These are phyloP conservation scores for Cryptosporidium meleagridis DNA, from an alignment of 169 alveolate genomes.

Conservation along the genomic window DNA sequence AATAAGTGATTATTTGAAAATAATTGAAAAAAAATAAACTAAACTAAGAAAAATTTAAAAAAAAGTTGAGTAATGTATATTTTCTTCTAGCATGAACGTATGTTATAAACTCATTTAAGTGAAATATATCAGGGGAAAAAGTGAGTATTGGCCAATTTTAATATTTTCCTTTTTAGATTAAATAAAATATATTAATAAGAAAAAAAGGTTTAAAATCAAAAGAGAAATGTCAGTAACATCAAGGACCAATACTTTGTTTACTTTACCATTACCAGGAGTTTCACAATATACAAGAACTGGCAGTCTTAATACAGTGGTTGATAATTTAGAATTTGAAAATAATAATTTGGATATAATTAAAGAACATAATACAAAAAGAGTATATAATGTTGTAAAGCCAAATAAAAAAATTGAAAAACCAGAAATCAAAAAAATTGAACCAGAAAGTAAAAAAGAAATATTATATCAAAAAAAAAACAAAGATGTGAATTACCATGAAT, in stretches of 20 bases:
- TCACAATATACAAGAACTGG: constrained; percentile 53
- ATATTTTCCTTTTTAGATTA: neutral
- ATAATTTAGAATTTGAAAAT: constrained; percentile 12
- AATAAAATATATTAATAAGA: neutral
- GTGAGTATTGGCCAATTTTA: neutral
- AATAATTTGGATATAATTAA: neutral
- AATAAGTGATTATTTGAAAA: constrained; percentile 22
- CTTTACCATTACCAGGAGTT: constrained; percentile 39
- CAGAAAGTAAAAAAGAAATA: neutral
- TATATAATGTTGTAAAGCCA: neutral
- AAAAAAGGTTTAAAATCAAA: neutral
- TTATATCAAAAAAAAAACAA: neutral
- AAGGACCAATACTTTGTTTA: constrained; percentile 50
- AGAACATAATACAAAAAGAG: constrained; percentile 7
- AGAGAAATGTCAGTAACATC: constrained; percentile 5
- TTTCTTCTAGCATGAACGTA: neutral
- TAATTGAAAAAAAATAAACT: constrained; percentile 2
- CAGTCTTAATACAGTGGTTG: constrained; percentile 31
- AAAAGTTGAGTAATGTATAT: neutral
- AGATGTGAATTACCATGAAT: constrained; percentile 18
- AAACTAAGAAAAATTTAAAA: neutral
- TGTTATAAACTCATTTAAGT: neutral
- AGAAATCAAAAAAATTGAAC: neutral
- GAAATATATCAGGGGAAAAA: neutral
- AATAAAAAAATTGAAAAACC: neutral